A percentile compares a stretch with the other conserved stretches of the same genome.
These are phyloP conservation scores for Populus pruinosa DNA, from an alignment of 345 rosid genomes.

Conservation along the genomic window DNA sequence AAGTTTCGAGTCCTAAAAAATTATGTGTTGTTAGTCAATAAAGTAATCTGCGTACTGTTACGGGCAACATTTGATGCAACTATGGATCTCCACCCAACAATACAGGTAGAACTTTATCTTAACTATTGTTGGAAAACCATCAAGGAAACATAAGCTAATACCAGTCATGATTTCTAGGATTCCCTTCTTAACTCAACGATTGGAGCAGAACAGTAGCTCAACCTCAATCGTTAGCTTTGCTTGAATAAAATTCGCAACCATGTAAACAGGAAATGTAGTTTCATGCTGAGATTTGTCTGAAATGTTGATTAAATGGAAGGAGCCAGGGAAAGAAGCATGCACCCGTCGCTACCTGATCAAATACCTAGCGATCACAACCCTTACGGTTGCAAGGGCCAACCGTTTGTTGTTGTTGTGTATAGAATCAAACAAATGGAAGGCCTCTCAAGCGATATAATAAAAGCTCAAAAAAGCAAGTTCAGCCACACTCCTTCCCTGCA, in stretches of 20 bases:
- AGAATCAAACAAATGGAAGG: not conserved
- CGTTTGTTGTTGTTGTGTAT: not conserved
- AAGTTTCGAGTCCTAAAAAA: not conserved
- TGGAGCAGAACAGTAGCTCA: not conserved
- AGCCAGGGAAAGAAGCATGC: not conserved
- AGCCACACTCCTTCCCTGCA: not conserved
- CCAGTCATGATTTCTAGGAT: not conserved
- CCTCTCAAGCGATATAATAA: not conserved
- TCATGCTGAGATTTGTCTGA: too few species aligned
- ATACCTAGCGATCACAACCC: not conserved
- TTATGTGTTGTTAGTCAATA: not conserved
- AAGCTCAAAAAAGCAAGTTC: too few species aligned
- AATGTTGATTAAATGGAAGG: not conserved
- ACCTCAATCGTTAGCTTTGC: not conserved
- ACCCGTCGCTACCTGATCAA: not conserved
- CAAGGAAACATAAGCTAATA: not conserved
- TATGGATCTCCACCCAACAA: not conserved
- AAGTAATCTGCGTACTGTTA: not conserved
- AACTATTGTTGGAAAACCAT: not conserved
- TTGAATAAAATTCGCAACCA: not conserved
- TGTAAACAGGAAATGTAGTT: not conserved
- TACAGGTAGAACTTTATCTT: not conserved
- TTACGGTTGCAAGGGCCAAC: not conserved
- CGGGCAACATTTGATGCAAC: not conserved
- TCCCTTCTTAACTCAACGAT: not conserved